Base-by-base conservation (phyloP, 176 grass and related monocot genomes). In the Oryza glaberrima region DNA sequence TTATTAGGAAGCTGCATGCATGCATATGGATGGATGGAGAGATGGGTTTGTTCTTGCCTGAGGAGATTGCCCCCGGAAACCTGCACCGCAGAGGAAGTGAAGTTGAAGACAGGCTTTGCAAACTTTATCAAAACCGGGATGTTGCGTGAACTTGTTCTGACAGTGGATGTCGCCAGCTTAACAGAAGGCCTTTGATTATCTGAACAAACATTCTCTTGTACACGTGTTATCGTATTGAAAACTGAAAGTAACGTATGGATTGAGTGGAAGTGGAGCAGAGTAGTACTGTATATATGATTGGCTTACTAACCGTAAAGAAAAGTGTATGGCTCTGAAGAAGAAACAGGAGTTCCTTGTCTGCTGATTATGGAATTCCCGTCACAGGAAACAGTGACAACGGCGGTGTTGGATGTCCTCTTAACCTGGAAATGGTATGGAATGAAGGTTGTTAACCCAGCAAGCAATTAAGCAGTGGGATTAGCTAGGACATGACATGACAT, bases 31-130 rank as follows among this genome's bases (percentile, higher is more conserved):
- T 38, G 36, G 36, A 70, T 63, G 30, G 30, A 30, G 2, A 2
- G 28, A 36, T 36, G 35, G 7, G 45, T 0, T 44, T 34, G 36
- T 38, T 67, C 90, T 92, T 95, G 79, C 96, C 96, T 98, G 41
- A 92, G 11, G 20, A 95, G 26, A 19, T 83, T 83, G 36, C 91
- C 96, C 41, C 96, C 96, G 4, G 72, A 83, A 88, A 98, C 46
- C 35, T 65, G 81, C 77, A 98, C 75, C 15, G 91, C 85, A 8
- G 93, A 98, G 69, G 91, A 94, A 34, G 83, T 98, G 81, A 98
- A 94, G 66, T 92, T 90, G 86, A 98, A 98, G 43, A 98, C 87
- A 7, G 96, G 91, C 87, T 98, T 98, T 70, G 80, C 82, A 81
- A 98, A 98, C 86, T 90, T 92, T 44, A 98, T 83, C 49, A 98